Evolutionary conservation across 129 eudicot genomes (phyloP).

Genomic region (Silybum marianum): DNA sequence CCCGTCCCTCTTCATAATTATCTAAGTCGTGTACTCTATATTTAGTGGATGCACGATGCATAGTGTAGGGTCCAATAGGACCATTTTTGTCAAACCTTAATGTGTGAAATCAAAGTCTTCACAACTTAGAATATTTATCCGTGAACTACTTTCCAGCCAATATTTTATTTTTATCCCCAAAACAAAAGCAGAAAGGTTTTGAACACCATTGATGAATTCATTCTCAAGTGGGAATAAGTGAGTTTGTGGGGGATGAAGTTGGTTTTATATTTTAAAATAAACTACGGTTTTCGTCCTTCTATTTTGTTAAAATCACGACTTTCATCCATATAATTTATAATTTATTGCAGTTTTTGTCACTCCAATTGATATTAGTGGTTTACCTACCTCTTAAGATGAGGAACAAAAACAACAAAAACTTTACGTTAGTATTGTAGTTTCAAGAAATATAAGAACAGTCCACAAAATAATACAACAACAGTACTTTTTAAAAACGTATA

Average conservation of each 20-base stretch:
- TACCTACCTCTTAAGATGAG: no score
- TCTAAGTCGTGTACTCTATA: no score
- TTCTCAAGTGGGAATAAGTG: not conserved
- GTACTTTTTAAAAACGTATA: no score
- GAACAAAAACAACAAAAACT: no score
- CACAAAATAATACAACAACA: no score
- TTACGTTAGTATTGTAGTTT: no score
- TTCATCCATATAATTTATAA: not conserved
- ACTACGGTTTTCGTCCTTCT: not conserved
- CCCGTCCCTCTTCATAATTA: no score
- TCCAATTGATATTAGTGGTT: no score
- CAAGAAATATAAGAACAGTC: no score
- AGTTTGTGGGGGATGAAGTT: slow-evolving; percentile 12
- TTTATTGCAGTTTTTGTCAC: not conserved
- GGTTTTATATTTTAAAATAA: slow-evolving; percentile 15
- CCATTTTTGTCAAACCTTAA: slow-evolving; percentile 1
- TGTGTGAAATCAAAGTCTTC: slow-evolving; percentile 10
- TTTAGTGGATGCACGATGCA: not conserved
- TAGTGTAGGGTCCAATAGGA: not conserved
- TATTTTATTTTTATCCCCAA: slow-evolving; percentile 3
- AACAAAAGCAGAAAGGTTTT: slow-evolving; percentile 20
- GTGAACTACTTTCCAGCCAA: not conserved
- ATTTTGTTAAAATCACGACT: not conserved
- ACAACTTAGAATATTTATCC: not conserved
- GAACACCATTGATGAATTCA: slow-evolving; percentile 19